Base-by-base conservation (phyloP, 2,329 filamentous ascomycete species). In the Penicillium decumbens region DNA sequence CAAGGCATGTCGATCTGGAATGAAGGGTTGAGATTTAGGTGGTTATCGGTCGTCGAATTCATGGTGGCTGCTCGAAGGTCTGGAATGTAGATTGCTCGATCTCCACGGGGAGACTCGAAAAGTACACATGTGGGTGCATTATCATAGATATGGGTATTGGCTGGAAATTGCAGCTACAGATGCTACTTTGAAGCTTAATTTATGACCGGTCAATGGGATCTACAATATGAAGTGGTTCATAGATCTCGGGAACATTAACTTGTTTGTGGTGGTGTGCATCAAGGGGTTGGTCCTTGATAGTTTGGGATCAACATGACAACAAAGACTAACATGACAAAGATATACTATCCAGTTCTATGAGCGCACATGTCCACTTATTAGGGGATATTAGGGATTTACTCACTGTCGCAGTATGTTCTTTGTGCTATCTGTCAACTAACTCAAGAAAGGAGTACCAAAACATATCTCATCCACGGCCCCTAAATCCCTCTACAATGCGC, bases 1-100 rank as follows among this genome's bases (percentile, higher is more conserved):
- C 8, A 20, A 41, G 55, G 55, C 45, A 57, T 57, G 55, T 42
- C 37, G 44, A 43, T 48, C 23, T 1, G 48, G 50, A 57, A 57
- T 57, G 55, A 45, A 57, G 55, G 55, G 53, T 32, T 50, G 18
- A 20, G 6, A n/a, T 15, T 28, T 30, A 7, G 37, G n/a, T 13
- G 15, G 12, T 24, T 9, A 28, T 39, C 12, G 41, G 7, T 28
- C 35, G n/a, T 33, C 27, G 4, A 23, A 4, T 23, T 13, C 15
- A 6, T 37, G 6, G 32, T 37, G 20, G 46, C 24, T 38, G 3
- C 12, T 4, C 18, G n/a, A 23, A n/a, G n/a, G 10, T 15, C 4
- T 45, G 41, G 41, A 51, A 51, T 51, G 45, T 23, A 10, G 15
- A 25, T 30, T 10, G 8, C 25, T 6, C 23, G 30, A 47, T 42